Evolutionary conservation across 345 rosid genomes (phyloP), one percentile per base, ranked within the genome.

Genomic region (Fremontodendron californicum): DNA sequence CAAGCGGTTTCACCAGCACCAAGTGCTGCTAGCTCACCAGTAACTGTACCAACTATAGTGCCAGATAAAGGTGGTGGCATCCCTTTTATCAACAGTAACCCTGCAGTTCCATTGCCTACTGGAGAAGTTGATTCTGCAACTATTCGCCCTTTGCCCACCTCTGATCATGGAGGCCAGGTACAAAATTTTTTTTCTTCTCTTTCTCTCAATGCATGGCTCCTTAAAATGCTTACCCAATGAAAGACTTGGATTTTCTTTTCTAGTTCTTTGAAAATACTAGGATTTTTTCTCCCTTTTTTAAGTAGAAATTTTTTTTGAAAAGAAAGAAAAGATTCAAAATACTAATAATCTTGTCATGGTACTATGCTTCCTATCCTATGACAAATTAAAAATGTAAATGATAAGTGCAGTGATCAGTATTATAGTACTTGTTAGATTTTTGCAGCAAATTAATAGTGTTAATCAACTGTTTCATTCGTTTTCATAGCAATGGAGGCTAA

Each of bases 91-190:
- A 93, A 87, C 55, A 95, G 99, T 66, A 95, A 93, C 64, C 98
- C 99, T 0, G 98, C 98, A 1, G 98, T 95, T 82, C 98, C 99
- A 48, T 80, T 95, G 82, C 99, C 99, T 3, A 95, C 96, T 23
- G 99, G 90, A 58, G 99, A 95, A 82, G 91, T 90, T 8, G 99
- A 95, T 76, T 90, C 98, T 45, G 90, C 98, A 76, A 90, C 96
- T 54, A 92, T 93, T 49, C 81, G 87, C 58, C 98, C 98, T 70
- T 52, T 91, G 79, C 87, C 94, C 29, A 81, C 92, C 45, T 90
- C 97, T 19, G 81, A 46, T 64, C 70, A 80, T 16, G 81, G 69
- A 69, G 60, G 71, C 37, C 86, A 81, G 92, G 92, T 90, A 78
- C 23, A 12, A n/a, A 5, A 10, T 15, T 18, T 12, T 12, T 48